Evolutionary conservation across 768 basidiomycete species (phyloP).

Genomic region (Calocybe indica): DNA sequence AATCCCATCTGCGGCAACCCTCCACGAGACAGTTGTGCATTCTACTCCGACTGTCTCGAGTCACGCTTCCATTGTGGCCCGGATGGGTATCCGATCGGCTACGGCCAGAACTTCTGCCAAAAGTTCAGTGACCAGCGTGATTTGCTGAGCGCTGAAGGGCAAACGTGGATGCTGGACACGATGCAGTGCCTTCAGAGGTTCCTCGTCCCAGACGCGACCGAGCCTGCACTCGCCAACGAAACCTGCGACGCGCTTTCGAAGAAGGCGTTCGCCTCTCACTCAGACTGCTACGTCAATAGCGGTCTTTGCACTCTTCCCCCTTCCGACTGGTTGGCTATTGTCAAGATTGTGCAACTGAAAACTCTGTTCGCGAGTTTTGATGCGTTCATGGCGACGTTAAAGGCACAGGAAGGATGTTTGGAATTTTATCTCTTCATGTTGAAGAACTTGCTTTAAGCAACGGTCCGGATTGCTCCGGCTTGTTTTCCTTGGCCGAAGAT

Average conservation of each 20-base stretch:
- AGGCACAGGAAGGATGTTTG: slow-evolving; percentile 24
- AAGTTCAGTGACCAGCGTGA: slow-evolving; percentile 26
- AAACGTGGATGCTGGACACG: slow-evolving; percentile 36
- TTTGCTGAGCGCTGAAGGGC: slow-evolving; percentile 24
- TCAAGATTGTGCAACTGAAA: slow-evolving; percentile 27
- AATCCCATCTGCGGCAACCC: slow-evolving; percentile 21
- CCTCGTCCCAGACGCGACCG: slow-evolving; percentile 29
- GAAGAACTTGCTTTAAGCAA: too few relatives aligned
- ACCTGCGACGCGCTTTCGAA: slow-evolving; percentile 28
- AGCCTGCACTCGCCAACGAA: slow-evolving; percentile 9
- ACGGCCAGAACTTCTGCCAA: slow-evolving; percentile 33
- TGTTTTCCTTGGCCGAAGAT: too few relatives aligned
- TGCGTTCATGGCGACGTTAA: slow-evolving; percentile 20
- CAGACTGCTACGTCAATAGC: slow-evolving; percentile 31
- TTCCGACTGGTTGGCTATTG: slow-evolving; percentile 28
- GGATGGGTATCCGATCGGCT: slow-evolving; percentile 35
- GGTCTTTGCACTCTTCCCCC: slow-evolving; percentile 35
- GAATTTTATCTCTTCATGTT: slow-evolving; percentile 15
- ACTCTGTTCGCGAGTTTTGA: slow-evolving; percentile 25
- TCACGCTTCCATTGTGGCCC: slow-evolving; percentile 38
- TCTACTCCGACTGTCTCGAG: slow-evolving; percentile 41
- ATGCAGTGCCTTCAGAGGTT: slow-evolving; percentile 41
- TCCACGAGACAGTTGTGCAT: slow-evolving; percentile 31
- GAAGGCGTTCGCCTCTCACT: slow-evolving; percentile 35
- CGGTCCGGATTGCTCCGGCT: too few relatives aligned